These are phyloP conservation scores for Neurospora sp. DNA, from an alignment of 495 filamentous ascomycete species.

Conservation along the genomic window DNA sequence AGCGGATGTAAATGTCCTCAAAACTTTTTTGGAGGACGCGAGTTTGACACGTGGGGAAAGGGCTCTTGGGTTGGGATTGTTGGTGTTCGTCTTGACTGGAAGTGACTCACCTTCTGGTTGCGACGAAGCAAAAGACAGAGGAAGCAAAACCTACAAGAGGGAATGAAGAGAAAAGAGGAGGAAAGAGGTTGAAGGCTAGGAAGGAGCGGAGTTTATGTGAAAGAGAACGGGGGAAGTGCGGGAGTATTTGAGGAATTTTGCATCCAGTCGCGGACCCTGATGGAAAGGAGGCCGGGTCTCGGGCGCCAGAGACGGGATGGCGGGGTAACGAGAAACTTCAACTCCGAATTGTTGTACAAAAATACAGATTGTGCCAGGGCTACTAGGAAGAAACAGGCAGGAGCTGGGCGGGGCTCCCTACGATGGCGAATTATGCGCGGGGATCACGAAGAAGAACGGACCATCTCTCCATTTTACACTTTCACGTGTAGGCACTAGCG, in stretches of 20 bases:
- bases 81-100: background rate
- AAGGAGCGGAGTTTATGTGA: background rate
- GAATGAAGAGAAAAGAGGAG: slow-evolving; percentile 19
- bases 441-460: background rate
- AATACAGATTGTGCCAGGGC: background rate
- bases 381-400: background rate
- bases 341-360: slow-evolving; percentile 8
- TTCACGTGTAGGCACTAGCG: background rate
- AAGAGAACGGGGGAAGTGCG: slow-evolving; percentile 8
- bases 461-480: background rate
- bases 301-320: slow-evolving; percentile 12
- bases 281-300: slow-evolving; percentile 16
- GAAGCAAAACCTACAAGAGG: slow-evolving; percentile 3
- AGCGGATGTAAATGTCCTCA: background rate
- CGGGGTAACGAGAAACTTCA: slow-evolving; percentile 11
- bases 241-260: slow-evolving; percentile 30
- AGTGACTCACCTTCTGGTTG: slow-evolving; percentile 9
- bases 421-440: background rate
- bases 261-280: slow-evolving; percentile 7
- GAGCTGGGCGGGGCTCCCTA: background rate
- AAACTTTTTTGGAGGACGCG: background rate
- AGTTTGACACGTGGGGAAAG: background rate
- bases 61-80: background rate
- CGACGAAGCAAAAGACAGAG: slow-evolving; percentile 1
- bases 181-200: slow-evolving; percentile 4